These are phyloP conservation scores for Mucuna pruriens DNA, from an alignment of 306 rosid species.

Conservation along the genomic window DNA sequence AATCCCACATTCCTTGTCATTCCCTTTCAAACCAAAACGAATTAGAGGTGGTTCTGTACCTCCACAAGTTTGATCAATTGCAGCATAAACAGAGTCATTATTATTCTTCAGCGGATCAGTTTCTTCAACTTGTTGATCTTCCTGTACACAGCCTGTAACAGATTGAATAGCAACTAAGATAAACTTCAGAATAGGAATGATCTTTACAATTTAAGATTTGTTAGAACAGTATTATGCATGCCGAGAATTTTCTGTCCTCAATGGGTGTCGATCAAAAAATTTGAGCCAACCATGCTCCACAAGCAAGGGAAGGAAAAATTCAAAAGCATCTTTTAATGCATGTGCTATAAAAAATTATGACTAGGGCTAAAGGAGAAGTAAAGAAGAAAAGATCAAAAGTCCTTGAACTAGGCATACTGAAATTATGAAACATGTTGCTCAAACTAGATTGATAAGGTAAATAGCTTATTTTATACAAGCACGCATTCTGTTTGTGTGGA, in stretches of 20 bases:
- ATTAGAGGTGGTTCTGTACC: constrained; percentile 49
- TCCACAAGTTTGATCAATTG: constrained; percentile 49
- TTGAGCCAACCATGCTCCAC: constrained; percentile 17
- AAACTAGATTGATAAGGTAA: background rate
- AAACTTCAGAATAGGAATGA: constrained; percentile 32
- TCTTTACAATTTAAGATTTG: background rate
- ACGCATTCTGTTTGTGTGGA: constrained; percentile 3
- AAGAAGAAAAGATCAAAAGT: background rate
- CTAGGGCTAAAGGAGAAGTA: background rate
- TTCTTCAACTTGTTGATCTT: constrained; percentile 48
- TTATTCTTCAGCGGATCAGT: constrained; percentile 41
- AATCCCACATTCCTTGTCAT: constrained; percentile 41
- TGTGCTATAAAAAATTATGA: background rate
- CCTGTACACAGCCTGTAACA: constrained; percentile 54
- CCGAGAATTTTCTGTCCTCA: constrained; percentile 1
- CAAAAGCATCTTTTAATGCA: constrained; percentile 15
- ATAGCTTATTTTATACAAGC: background rate
- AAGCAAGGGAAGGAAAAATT: constrained; percentile 2
- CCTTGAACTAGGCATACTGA: constrained; percentile 13
- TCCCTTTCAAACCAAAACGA: constrained; percentile 53
- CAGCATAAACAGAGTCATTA: constrained; percentile 41
- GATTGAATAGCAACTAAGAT: constrained; percentile 38
- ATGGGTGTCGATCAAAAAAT: constrained; percentile 13
- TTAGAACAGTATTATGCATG: background rate
- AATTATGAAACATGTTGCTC: background rate